Base-by-base conservation (phyloP, 1,284 basidiomycete genomes). In the Pyrrhoderma noxium region DNA sequence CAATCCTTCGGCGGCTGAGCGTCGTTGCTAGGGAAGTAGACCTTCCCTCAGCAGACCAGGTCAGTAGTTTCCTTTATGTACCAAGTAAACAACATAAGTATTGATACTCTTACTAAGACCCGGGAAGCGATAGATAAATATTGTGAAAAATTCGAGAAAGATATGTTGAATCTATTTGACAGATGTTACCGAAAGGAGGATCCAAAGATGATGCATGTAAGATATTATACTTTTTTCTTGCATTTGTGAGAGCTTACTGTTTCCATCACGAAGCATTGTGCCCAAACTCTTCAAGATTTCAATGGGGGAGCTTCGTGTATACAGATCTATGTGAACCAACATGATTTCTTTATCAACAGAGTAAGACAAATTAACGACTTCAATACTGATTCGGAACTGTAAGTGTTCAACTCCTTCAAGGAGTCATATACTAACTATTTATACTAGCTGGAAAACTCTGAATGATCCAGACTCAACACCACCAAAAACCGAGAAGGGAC, bases 301-400 rank as follows among this genome's bases (percentile, higher is more conserved):
- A 99, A 99, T 61, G 96, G 96, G 2, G 96, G 96, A 8, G 77
- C 87, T 36, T 94, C 92, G 3, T 99, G 95, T 64, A 90, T 99
- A 3, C 94, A 98, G 67, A 92, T 99, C 25, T 99, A 99, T 64
- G 96, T 99, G 56, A 99, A 99, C 62, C 96, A 99, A 67, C 96
- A 99, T 64, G 96, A 99, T 66, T 98, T 98, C 72, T 98, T 98
- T 73, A 96, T 97, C 64, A 95, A 96, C 63, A 81, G 87, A 51
- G 79, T 85, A 39, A 77, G 79, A 39, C 85, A 84, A 54, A 74
- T 72, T 37, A 76, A 74, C 57, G 69, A 74, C 41, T 71, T 71
- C 49, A 77, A 80, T 46, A 79, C 81, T 55, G 72, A 73, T 23
- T 61, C 77, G 11, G 50, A 52, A 25, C 63, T 94, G 87, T 91